These are phyloP conservation scores for Boletellus ananas DNA, from an alignment of 768 basidiomycete species.

Conservation along the genomic window DNA sequence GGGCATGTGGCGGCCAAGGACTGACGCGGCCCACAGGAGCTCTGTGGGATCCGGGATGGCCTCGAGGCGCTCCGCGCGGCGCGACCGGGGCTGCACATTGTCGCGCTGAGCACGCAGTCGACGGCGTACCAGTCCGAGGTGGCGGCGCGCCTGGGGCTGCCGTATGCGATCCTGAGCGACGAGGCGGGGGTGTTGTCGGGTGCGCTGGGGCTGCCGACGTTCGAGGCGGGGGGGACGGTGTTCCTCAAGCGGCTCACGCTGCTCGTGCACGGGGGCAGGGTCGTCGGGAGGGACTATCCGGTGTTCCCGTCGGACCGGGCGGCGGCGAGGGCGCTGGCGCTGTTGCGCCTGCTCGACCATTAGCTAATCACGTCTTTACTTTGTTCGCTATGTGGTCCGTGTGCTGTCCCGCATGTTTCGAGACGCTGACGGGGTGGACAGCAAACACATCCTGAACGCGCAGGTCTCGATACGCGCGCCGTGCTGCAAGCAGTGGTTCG, in stretches of 20 bases:
- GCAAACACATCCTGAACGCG: constrained; percentile 95
- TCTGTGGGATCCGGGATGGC: constrained; percentile 13
- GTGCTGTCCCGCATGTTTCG: neutral
- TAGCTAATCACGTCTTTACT: neutral
- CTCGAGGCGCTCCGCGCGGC: neutral
- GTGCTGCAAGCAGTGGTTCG: constrained; percentile 97
- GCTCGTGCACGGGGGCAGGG: constrained; percentile 11
- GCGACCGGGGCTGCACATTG: constrained; percentile 1
- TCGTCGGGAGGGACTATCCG: constrained; percentile 18
- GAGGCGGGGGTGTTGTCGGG: constrained; percentile 5
- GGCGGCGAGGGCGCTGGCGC: constrained; percentile 7
- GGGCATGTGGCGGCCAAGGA: too few relatives aligned
- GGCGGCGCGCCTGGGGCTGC: constrained; percentile 10
- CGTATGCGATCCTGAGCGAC: constrained; percentile 23
- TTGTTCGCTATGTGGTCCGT: constrained; percentile 25
- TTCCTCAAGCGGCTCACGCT: constrained; percentile 20
- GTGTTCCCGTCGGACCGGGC: constrained; percentile 21
- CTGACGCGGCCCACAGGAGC: constrained; percentile 17
- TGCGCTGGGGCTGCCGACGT: constrained; percentile 16
- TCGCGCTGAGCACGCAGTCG: constrained; percentile 22
- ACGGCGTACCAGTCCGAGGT: constrained; percentile 17
- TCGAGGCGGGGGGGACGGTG: constrained; percentile 13
- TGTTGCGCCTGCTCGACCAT: neutral
- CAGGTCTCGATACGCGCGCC: constrained; percentile 96
- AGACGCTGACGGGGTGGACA: constrained; percentile 28